Base-by-base conservation (phyloP, 805 yeast species). In the Zygosaccharomyces bailii region DNA sequence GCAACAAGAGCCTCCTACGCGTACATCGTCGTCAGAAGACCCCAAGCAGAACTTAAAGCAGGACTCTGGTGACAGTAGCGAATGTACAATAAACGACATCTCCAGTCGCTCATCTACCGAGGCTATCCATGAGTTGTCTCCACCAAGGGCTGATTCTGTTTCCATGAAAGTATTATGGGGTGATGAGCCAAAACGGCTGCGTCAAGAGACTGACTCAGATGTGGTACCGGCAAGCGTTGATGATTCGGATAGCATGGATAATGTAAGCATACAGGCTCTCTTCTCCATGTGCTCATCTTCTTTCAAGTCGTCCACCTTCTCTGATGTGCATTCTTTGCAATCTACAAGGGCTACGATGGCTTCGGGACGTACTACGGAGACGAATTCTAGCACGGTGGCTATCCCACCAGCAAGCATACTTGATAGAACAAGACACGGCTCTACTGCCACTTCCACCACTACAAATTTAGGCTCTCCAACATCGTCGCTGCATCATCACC, bases 361-460 rank as follows among this genome's bases (percentile, higher is more conserved):
- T 4, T 68, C 72, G 2, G 61, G 60, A 9, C 60, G 65, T 43
- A 68, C 68, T 19, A 57, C 70, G 6, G 73, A 75, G 31, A 73
- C 84, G 2, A 82, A 79, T 51, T 78, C 86, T 16, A 78, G 84
- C 40, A 78, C 84, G 0, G 70, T 79, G 20, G 87, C 87, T 0
- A 82, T 83, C 13, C 79, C 88, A 1, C 88, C 89, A 0, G 84
- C 86, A n/a, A 78, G 84, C 51, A 79, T 82, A 7, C 66, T 80
- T 66, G 87, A 80, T 51, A 66, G 83, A 42, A 64, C 76, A 6
- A 57, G 69, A 24, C 58, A 63, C 13, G 45, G 55, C 21, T 56
- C 49, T 19, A 46, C 54, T 34, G 51, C 44, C 30, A 43, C 45
- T 48, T 48, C 53, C 44, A 49, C 59, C 21, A 37, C 49, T 55